phyloP scores from a whole-genome alignment of 805 yeast species.

The Candida koratica region DNA sequence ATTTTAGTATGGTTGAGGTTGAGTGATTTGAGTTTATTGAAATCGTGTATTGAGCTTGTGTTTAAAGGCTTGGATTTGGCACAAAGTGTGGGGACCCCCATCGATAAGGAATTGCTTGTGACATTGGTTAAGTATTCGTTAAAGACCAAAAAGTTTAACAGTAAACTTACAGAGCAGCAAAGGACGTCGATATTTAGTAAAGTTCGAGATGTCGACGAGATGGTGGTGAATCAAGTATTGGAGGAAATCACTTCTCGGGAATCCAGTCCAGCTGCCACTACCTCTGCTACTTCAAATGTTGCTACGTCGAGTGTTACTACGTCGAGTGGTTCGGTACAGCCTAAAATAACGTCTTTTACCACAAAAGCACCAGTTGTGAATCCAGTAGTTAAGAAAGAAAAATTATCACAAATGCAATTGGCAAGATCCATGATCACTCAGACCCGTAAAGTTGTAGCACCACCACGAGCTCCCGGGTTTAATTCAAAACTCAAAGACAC shows the following conservation, averaged over 20 bases:
- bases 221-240: slow-evolving; percentile 50
- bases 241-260: slow-evolving; percentile 26
- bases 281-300: slow-evolving; percentile 12
- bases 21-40: slow-evolving; percentile 70
- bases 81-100: slow-evolving; percentile 44
- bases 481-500: slow-evolving; percentile 23
- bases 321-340: not conserved
- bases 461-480: slow-evolving; percentile 52
- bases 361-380: not conserved
- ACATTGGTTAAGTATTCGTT: slow-evolving; percentile 61
- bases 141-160: slow-evolving; percentile 63
- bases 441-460: slow-evolving; percentile 20
- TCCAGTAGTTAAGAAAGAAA: slow-evolving; percentile 9
- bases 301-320: not conserved
- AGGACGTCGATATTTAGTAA: slow-evolving; percentile 56
- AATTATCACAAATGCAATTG: slow-evolving; percentile 7
- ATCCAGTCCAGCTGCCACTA: slow-evolving; percentile 1
- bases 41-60: slow-evolving; percentile 69
- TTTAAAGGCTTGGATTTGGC: slow-evolving; percentile 65
- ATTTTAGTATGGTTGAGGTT: slow-evolving; percentile 79
- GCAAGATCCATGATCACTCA: slow-evolving; percentile 14
- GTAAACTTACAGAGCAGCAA: slow-evolving; percentile 66
- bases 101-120: slow-evolving; percentile 52
- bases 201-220: slow-evolving; percentile 53
- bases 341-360: slow-evolving; percentile 6